Conservation (phyloP, 331 rosid species). For the Saraca asoca region DNA sequence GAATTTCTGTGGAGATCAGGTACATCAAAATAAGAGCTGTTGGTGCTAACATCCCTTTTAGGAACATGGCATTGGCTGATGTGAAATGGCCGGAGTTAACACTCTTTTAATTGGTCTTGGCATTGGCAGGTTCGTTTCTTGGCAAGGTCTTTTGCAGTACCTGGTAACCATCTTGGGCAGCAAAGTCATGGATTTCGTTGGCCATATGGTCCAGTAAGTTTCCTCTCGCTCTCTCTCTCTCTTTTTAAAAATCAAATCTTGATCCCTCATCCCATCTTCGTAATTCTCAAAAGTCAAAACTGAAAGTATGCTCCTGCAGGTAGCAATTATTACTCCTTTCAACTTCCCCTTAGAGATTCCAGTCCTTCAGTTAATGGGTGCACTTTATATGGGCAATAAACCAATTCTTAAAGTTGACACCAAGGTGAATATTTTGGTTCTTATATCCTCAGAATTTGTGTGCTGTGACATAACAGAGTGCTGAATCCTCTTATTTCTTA, state of each 20-base stretch:
- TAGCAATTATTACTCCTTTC: constrained; percentile 89
- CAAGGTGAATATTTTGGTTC: constrained; percentile 59
- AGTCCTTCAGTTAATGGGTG: constrained; percentile 95
- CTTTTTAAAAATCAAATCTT: too few species aligned
- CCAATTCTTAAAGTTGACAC: constrained; percentile 93
- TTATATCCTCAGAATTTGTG: constrained; percentile 11
- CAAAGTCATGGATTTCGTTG: constrained; percentile 89
- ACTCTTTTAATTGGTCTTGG: constrained; percentile 18
- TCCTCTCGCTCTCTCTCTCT: background rate
- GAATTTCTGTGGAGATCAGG: constrained; percentile 97
- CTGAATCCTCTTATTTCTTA: background rate
- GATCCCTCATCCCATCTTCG: background rate
- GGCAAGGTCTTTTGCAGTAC: constrained; percentile 86
- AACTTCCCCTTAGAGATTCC: constrained; percentile 97
- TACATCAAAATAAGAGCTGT: constrained; percentile 35
- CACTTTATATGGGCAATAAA: constrained; percentile 98
- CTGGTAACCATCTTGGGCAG: constrained; percentile 84
- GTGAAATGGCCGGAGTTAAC: constrained; percentile 18
- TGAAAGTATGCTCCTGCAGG: constrained; percentile 52
- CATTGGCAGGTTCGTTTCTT: constrained; percentile 83
- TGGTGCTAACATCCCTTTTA: constrained; percentile 23
- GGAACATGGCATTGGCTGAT: background rate
- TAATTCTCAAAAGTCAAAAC: constrained; percentile 6
- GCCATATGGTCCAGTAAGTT: constrained; percentile 97
- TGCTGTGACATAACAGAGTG: background rate